phyloP scores from a whole-genome alignment of 257 asterid genomes.

The Solanum verrucosum region DNA sequence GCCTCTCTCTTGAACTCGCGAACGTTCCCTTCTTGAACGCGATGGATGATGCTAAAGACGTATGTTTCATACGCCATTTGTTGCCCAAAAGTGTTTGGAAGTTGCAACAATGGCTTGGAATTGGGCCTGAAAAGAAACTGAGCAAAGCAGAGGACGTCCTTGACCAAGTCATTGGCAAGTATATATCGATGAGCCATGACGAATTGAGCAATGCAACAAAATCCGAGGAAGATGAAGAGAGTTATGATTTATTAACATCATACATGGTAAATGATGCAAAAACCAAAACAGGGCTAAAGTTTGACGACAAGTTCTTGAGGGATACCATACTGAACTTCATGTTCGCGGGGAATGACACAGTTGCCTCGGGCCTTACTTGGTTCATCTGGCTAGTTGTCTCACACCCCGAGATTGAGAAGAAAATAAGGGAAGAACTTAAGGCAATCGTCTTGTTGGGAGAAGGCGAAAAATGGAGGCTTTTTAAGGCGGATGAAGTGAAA shows the following conservation, averaged over 20 bases:
- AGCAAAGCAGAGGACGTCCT: slow-evolving; percentile 15
- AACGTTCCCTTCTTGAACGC: slow-evolving; percentile 38
- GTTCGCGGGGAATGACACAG: neutral
- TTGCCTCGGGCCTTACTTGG: neutral
- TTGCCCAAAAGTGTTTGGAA: slow-evolving; percentile 30
- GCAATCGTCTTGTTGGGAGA: neutral
- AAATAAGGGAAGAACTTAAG: neutral
- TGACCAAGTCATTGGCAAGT: slow-evolving; percentile 18
- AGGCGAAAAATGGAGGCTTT: neutral
- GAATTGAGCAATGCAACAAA: neutral
- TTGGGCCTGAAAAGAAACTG: slow-evolving; percentile 27
- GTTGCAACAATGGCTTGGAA: slow-evolving; percentile 23
- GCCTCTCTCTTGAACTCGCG: slow-evolving; percentile 21
- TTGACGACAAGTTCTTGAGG: slow-evolving; percentile 31
- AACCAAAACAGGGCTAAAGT: neutral
- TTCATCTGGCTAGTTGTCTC: neutral
- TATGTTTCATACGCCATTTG: slow-evolving; percentile 32
- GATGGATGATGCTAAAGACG: slow-evolving; percentile 39
- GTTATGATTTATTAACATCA: slow-evolving; percentile 26
- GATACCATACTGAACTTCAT: slow-evolving; percentile 38
- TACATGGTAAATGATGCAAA: slow-evolving; percentile 4
- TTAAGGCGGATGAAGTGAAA: neutral
- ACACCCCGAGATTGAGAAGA: neutral
- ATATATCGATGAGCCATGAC: slow-evolving; percentile 10
- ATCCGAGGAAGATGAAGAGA: neutral